Evolutionary conservation across 1,284 basidiomycete species (phyloP).

Genomic region (Ustilago hordei): DNA sequence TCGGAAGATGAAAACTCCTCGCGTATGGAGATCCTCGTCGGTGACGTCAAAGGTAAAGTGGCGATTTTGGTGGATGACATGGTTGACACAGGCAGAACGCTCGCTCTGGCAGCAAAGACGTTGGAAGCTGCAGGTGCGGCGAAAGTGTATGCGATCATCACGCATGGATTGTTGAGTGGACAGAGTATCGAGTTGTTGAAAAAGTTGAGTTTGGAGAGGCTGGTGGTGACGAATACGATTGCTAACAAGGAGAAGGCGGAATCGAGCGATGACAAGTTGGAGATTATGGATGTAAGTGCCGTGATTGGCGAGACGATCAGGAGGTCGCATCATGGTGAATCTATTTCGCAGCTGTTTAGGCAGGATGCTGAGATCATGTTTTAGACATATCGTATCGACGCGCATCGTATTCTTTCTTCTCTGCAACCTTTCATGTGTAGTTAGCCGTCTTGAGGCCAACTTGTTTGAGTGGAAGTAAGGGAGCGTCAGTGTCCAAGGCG

Average conservation of each 20-base stretch:
- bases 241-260: slow-evolving; percentile 74
- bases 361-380: slow-evolving; percentile 67
- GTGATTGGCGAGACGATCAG: slow-evolving; percentile 96
- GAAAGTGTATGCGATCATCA: slow-evolving; percentile 87
- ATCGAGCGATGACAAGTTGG: slow-evolving; percentile 71
- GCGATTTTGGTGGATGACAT: slow-evolving; percentile 98
- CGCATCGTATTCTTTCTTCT: background rate
- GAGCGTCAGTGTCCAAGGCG: too few relatives aligned
- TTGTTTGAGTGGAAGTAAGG: background rate
- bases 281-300: slow-evolving; percentile 83
- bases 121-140: slow-evolving; percentile 88
- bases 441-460: background rate
- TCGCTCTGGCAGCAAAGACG: slow-evolving; percentile 85
- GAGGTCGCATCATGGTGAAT: slow-evolving; percentile 93
- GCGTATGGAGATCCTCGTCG: slow-evolving; percentile 92
- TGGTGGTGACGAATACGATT: slow-evolving; percentile 89
- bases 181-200: slow-evolving; percentile 82
- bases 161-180: slow-evolving; percentile 91
- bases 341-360: slow-evolving; percentile 69
- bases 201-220: slow-evolving; percentile 82
- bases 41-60: slow-evolving; percentile 89
- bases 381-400: slow-evolving; percentile 14
- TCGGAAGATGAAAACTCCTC: slow-evolving; percentile 69
- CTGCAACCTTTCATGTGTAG: slow-evolving; percentile 6
- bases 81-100: slow-evolving; percentile 93